These are phyloP conservation scores for Blastosporella zonata DNA, from an alignment of 1,284 basidiomycete species.

Conservation along the genomic window DNA sequence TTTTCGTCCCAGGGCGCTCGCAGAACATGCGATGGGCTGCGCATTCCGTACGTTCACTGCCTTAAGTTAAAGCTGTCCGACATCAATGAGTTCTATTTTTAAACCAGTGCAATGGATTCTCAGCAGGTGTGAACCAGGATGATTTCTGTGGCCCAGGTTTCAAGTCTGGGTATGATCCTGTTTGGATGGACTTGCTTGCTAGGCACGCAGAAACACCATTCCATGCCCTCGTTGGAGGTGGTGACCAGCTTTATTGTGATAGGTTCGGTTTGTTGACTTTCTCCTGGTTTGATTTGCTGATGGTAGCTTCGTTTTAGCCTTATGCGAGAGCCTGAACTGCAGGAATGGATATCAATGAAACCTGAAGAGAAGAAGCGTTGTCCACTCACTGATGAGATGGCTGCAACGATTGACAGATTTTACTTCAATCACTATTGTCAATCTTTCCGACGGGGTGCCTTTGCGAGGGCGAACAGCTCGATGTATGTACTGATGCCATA, in stretches of 20 bases:
- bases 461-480: constrained; percentile 88
- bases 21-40: constrained; percentile 93
- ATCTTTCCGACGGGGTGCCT: constrained; percentile 84
- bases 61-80: not conserved
- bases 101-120: constrained; percentile 77
- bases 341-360: constrained; percentile 78
- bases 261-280: constrained; percentile 36
- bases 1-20: constrained; percentile 77
- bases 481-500: constrained; percentile 58
- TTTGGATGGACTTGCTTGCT: constrained; percentile 89
- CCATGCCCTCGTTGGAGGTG: constrained; percentile 83
- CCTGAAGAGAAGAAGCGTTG: constrained; percentile 62
- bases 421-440: constrained; percentile 92
- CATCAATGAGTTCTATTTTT: constrained; percentile 1
- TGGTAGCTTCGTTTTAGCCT: constrained; percentile 37
- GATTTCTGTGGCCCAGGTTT: constrained; percentile 76
- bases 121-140: constrained; percentile 74
- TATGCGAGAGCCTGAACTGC: constrained; percentile 73
- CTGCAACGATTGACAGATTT: constrained; percentile 80
- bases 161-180: constrained; percentile 79
- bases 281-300: constrained; percentile 1
- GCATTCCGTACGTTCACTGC: constrained; percentile 60
- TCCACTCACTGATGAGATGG: constrained; percentile 73
- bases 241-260: constrained; percentile 84
- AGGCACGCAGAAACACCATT: constrained; percentile 82